These are phyloP conservation scores for Rubroboletus satanas DNA, from an alignment of 768 basidiomycete genomes.

Conservation along the genomic window DNA sequence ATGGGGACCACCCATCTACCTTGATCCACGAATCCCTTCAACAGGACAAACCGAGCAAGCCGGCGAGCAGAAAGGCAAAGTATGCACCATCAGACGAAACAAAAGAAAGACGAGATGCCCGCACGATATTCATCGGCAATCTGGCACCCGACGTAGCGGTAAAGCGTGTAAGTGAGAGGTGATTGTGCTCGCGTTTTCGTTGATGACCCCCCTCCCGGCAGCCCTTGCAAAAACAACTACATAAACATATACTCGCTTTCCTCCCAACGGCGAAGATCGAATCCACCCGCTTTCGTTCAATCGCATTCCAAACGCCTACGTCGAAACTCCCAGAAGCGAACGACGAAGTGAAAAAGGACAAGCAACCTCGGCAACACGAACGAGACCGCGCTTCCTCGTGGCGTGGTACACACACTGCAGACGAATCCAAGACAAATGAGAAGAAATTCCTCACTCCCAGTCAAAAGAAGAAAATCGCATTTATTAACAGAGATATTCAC, in stretches of 20 bases:
- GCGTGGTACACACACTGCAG: slow-evolving; percentile 45
- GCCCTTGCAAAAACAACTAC: slow-evolving; percentile 73
- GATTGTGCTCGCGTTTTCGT: not conserved
- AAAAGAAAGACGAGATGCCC: slow-evolving; percentile 61
- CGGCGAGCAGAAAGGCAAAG: slow-evolving; percentile 36
- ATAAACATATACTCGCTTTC: slow-evolving; percentile 68
- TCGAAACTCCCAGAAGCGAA: slow-evolving; percentile 48
- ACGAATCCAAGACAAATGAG: slow-evolving; percentile 42
- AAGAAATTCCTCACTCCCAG: slow-evolving; percentile 72
- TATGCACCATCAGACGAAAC: slow-evolving; percentile 69
- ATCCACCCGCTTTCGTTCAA: slow-evolving; percentile 88
- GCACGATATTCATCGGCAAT: slow-evolving; percentile 93
- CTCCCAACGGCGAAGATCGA: slow-evolving; percentile 81
- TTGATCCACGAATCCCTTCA: slow-evolving; percentile 65
- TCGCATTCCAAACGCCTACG: slow-evolving; percentile 85
- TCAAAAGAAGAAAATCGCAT: slow-evolving; percentile 92
- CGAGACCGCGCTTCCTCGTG: slow-evolving; percentile 58
- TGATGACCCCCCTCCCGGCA: slow-evolving; percentile 30
- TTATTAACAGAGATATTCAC: slow-evolving; percentile 92
- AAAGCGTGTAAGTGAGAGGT: slow-evolving; percentile 54
- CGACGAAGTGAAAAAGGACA: slow-evolving; percentile 26
- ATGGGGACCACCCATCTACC: slow-evolving; percentile 32
- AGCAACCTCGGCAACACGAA: slow-evolving; percentile 45
- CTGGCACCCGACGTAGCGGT: slow-evolving; percentile 73
- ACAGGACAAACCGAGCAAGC: slow-evolving; percentile 27